phyloP scores from a whole-genome alignment of 1,284 basidiomycete species.

The Singerocomus rubriflavus region DNA sequence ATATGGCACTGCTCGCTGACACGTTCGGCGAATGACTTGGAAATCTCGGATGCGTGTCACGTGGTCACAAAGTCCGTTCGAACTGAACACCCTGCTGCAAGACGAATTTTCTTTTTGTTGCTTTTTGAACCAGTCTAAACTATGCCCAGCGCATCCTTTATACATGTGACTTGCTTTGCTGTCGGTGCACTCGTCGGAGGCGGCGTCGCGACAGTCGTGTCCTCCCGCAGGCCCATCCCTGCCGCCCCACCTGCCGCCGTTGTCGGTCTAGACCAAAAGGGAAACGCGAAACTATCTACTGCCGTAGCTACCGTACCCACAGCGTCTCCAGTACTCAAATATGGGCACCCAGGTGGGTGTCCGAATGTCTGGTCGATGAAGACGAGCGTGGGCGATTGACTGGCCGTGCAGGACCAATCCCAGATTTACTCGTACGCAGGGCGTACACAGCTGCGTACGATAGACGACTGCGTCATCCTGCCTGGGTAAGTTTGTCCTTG shows the following conservation, averaged over 20 bases:
- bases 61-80: too few relatives aligned
- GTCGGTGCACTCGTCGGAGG: conserved; percentile 70
- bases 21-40: too few relatives aligned
- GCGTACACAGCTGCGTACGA: conserved; percentile 93
- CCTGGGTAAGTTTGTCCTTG: conserved; percentile 65
- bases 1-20: background rate
- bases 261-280: conserved; percentile 37
- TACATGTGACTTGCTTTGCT: conserved; percentile 69
- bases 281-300: conserved; percentile 32
- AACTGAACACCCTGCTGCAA: too few relatives aligned
- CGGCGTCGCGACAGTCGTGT: conserved; percentile 52
- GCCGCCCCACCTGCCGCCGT: conserved; percentile 26
- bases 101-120: background rate
- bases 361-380: too few relatives aligned
- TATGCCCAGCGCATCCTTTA: conserved; percentile 45
- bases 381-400: conserved; percentile 1
- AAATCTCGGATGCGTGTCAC: too few relatives aligned
- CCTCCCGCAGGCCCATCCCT: conserved; percentile 27
- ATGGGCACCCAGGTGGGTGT: conserved; percentile 65
- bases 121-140: background rate
- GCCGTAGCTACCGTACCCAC: conserved; percentile 21
- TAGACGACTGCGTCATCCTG: conserved; percentile 83
- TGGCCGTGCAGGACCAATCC: conserved; percentile 67
- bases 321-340: conserved; percentile 51
- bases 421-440: conserved; percentile 75